Percentiles rank a stretch among this genome's conserved stretches.
Conservation (phyloP, 208 protist species). For the Trypanosoma mega region DNA sequence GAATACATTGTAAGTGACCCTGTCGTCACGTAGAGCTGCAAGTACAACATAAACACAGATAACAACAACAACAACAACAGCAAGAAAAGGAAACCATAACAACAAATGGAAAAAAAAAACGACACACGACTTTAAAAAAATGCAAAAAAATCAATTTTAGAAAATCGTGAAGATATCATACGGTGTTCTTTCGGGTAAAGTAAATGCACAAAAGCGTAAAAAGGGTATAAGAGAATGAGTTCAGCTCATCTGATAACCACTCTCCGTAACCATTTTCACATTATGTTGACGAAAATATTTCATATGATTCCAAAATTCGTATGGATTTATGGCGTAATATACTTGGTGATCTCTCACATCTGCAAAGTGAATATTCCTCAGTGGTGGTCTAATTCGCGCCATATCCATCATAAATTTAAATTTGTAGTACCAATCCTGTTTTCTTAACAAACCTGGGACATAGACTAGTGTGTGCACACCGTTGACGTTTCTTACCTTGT, state of each 20-base stretch:
- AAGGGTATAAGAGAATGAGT: too few relatives aligned
- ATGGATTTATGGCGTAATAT: slow-evolving; percentile 88
- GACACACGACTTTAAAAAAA: neutral
- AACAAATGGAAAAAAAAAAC: slow-evolving; percentile 25
- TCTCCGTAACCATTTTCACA: slow-evolving; percentile 80
- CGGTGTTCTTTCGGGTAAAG: too few relatives aligned
- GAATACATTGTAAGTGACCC: neutral
- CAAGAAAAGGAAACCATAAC: slow-evolving; percentile 26
- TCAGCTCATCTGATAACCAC: slow-evolving; percentile 42
- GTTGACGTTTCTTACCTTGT: slow-evolving; percentile 79
- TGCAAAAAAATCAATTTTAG: neutral
- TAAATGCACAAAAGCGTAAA: too few relatives aligned
- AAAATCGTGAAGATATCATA: neutral
- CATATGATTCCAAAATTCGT: slow-evolving; percentile 91
- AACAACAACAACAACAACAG: neutral
- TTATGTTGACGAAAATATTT: slow-evolving; percentile 82
- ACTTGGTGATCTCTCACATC: slow-evolving; percentile 87
- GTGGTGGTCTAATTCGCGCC: slow-evolving; percentile 58
- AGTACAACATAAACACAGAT: too few relatives aligned
- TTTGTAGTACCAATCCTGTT: slow-evolving; percentile 89
- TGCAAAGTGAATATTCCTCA: slow-evolving; percentile 85
- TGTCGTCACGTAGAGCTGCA: too few relatives aligned
- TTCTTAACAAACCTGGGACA: slow-evolving; percentile 74
- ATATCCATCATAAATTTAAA: slow-evolving; percentile 92
- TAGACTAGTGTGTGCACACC: slow-evolving; percentile 82